These are phyloP conservation scores for Urtica urens DNA, from an alignment of 306 rosid genomes.

Conservation along the genomic window DNA sequence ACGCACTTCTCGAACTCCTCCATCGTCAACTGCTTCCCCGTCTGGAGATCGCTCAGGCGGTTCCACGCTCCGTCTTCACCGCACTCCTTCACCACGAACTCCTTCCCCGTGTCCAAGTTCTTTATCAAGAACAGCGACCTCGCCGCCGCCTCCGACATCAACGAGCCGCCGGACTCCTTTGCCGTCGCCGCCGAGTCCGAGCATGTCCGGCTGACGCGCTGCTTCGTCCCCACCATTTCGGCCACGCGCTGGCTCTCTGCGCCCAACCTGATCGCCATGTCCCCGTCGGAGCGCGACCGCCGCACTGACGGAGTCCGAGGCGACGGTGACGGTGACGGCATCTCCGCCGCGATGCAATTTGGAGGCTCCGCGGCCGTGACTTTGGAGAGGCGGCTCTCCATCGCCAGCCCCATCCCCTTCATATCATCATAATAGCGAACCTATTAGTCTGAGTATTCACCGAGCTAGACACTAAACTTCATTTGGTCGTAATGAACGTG, in stretches of 20 bases:
- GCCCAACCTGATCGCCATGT: slow-evolving; percentile 32
- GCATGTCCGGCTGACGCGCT: slow-evolving; percentile 40
- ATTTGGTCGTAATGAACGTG: neutral
- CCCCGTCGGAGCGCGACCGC: slow-evolving; percentile 61
- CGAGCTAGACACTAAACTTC: too few species aligned
- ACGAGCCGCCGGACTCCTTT: neutral
- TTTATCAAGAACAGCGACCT: slow-evolving; percentile 55
- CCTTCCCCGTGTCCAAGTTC: slow-evolving; percentile 72
- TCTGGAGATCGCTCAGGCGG: slow-evolving; percentile 57
- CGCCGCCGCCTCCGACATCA: slow-evolving; percentile 9
- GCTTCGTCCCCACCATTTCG: slow-evolving; percentile 54
- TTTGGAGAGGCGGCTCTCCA: slow-evolving; percentile 25
- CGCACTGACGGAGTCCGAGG: slow-evolving; percentile 27
- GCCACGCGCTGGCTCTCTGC: slow-evolving; percentile 31
- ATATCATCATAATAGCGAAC: too few species aligned
- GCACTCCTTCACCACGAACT: slow-evolving; percentile 63
- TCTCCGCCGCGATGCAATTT: neutral
- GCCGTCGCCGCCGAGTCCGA: slow-evolving; percentile 17
- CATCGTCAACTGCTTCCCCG: slow-evolving; percentile 69
- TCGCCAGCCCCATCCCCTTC: neutral
- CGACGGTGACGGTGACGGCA: neutral
- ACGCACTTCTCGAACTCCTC: slow-evolving; percentile 73
- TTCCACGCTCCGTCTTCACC: slow-evolving; percentile 73
- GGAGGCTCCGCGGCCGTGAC: neutral
- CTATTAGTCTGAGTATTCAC: too few species aligned